Conservation (phyloP, 352 stramenopile species). For the Globisporangium viniferum region DNA sequence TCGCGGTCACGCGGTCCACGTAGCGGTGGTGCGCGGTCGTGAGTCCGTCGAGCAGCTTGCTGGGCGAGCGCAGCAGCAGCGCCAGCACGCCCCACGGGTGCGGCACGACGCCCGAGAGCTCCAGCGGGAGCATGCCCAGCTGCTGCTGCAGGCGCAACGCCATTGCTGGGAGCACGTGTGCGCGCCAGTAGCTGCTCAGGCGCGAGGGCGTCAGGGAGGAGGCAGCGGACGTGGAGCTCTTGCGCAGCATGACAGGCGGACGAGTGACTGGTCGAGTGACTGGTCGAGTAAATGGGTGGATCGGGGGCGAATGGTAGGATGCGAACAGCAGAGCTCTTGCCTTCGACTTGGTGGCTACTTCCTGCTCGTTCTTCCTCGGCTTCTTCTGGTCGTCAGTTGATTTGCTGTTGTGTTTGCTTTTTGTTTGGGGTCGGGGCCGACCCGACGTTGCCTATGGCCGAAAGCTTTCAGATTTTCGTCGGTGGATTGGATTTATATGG, state of each 20-base stretch:
- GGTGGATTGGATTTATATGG: not conserved
- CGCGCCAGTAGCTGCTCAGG: conserved; percentile 6
- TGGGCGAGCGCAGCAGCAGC: conserved; percentile 52
- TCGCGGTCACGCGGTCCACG: conserved; percentile 61
- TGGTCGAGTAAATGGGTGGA: not conserved
- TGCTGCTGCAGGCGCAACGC: not conserved
- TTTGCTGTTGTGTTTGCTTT: not conserved
- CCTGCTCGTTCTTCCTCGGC: not conserved
- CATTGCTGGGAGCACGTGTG: conserved; percentile 4
- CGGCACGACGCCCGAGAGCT: conserved; percentile 17
- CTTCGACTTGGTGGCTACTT: not conserved
- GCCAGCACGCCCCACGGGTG: conserved; percentile 66
- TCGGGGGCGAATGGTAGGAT: not conserved
- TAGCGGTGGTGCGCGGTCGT: conserved; percentile 68
- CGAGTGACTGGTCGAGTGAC: too few species aligned
- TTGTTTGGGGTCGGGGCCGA: not conserved
- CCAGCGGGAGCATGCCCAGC: conserved; percentile 16
- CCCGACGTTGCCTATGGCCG: too few species aligned
- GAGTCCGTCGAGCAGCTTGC: conserved; percentile 51
- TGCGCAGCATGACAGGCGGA: not conserved
- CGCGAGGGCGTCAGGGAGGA: not conserved
- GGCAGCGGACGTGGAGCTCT: not conserved
- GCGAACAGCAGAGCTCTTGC: too few species aligned
- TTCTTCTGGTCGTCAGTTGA: not conserved
- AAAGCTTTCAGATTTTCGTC: not conserved